These are phyloP conservation scores for Cryphonectria carpinicola DNA, from an alignment of 2,329 filamentous ascomycete species.

Conservation along the genomic window DNA sequence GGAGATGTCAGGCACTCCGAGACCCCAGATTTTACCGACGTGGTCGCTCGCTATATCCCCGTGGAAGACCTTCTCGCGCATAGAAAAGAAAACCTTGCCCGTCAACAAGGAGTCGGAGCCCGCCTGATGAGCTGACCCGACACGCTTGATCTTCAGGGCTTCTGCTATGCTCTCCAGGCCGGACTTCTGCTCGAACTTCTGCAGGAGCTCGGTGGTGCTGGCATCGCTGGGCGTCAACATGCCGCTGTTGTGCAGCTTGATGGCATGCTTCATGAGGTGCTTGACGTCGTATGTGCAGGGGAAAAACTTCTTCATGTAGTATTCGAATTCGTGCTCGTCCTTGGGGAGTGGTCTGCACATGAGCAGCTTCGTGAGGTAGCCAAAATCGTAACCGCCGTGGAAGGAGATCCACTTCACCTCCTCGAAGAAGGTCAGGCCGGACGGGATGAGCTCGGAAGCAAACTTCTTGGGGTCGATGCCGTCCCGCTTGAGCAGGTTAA, in stretches of 20 bases:
- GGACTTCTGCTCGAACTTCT: conserved; percentile 86
- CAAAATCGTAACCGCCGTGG: conserved; percentile 97
- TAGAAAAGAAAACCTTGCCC: conserved; percentile 92
- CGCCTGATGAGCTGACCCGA: conserved; percentile 88
- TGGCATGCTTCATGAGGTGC: conserved; percentile 91
- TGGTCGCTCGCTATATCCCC: conserved; percentile 81
- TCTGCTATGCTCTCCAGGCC: conserved; percentile 94
- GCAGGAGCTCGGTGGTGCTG: conserved; percentile 72
- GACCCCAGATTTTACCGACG: conserved; percentile 88
- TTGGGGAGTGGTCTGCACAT: conserved; percentile 81
- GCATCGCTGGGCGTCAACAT: conserved; percentile 67
- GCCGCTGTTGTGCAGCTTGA: conserved; percentile 67
- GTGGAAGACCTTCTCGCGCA: conserved; percentile 86
- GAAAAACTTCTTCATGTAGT: conserved; percentile 89
- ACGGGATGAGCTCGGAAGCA: conserved; percentile 86
- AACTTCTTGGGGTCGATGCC: conserved; percentile 92
- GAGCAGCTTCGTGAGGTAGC: conserved; percentile 93
- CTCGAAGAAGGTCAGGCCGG: conserved; percentile 84
- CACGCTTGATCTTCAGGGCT: conserved; percentile 84
- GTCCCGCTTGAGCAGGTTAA: conserved; percentile 78
- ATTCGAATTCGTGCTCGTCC: conserved; percentile 87
- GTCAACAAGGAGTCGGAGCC: conserved; percentile 93
- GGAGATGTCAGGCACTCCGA: conserved; percentile 72
- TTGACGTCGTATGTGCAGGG: conserved; percentile 95
- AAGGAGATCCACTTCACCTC: conserved; percentile 97